Evolutionary conservation across 768 basidiomycete genomes (phyloP), one percentile per base, ranked within the genome.

Genomic region (Suillus luteus): DNA sequence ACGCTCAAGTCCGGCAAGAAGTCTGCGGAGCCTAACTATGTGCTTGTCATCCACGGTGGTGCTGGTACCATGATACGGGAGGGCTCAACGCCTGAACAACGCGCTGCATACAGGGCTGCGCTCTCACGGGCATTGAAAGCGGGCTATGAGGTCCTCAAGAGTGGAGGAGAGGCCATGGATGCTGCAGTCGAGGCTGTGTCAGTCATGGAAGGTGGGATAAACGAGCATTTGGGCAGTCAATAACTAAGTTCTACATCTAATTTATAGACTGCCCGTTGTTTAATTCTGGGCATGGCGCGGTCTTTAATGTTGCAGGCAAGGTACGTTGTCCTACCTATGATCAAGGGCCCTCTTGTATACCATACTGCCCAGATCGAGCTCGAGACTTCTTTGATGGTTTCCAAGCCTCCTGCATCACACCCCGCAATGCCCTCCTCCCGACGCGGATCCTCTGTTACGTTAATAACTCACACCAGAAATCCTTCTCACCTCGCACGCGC

Each of bases 91-190:
- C 87, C 86, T 2, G 84, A 87, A 65, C 81, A 87, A 67, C 83
- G 81, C 46, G 81, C 81, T 15, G 75, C 75, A 59, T 92, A 91
- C 77, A 85, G 83, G 68, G 74, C 78, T 4, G 85, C 78, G 2
- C 76, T 95, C 46, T 71, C 74, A 10, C 73, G 73, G 3, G 86
- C 92, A 1, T 76, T 95, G 48, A 66, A 75, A 58, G 85, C 85
- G 4, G 92, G 92, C 1, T 79, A 92, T 67, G 70, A 82, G 22
- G 79, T 92, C 22, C 83, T 95, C 49, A 77, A 73, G 44, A 74
- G 80, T 3, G 90, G 89, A 17, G 92, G 92, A 0, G 90, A 92
- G 71, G 92, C 92, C 5, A 86, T 95, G 82, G 91, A 94, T 71
- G 92, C 93, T 19, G 86, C 82, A 5, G 87, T 90, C 3, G 88